A percentile compares a stretch with the other conserved stretches of the same genome.
Evolutionary conservation across 179 eudicot genomes (phyloP).

Genomic region (Silene vulgaris): DNA sequence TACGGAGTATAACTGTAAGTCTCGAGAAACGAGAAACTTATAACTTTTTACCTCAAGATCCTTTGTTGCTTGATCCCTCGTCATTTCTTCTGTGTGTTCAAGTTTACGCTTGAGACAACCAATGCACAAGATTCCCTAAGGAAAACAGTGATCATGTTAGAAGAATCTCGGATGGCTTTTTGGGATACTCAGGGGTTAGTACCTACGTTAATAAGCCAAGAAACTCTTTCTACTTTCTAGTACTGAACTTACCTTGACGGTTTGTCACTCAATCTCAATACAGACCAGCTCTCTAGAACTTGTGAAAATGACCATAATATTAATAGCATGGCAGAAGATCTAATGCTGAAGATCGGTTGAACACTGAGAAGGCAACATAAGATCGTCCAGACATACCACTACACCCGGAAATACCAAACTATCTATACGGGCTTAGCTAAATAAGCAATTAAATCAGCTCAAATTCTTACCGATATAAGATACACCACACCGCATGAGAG

Average conservation of each 20-base stretch:
- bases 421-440: background rate
- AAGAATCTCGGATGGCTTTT: background rate
- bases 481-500: conserved; percentile 83
- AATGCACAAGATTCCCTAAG: conserved; percentile 78
- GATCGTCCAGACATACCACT: background rate
- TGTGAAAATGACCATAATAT: background rate
- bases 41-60: conserved; percentile 57
- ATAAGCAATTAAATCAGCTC: background rate
- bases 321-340: background rate
- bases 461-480: conserved; percentile 58
- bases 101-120: conserved; percentile 81
- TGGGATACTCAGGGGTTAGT: background rate
- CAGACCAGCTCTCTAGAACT: background rate
- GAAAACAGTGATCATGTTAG: conserved; percentile 2
- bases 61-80: conserved; percentile 64
- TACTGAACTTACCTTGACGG: background rate
- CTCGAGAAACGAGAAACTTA: background rate
- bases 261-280: background rate
- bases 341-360: background rate
- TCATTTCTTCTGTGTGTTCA: conserved; percentile 45
- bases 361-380: background rate
- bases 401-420: background rate
- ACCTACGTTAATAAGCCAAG: background rate
- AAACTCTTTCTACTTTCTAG: background rate
- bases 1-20: background rate